Base-by-base conservation (phyloP, 2,329 filamentous ascomycete species). In the Fusarium xyrophilum region DNA sequence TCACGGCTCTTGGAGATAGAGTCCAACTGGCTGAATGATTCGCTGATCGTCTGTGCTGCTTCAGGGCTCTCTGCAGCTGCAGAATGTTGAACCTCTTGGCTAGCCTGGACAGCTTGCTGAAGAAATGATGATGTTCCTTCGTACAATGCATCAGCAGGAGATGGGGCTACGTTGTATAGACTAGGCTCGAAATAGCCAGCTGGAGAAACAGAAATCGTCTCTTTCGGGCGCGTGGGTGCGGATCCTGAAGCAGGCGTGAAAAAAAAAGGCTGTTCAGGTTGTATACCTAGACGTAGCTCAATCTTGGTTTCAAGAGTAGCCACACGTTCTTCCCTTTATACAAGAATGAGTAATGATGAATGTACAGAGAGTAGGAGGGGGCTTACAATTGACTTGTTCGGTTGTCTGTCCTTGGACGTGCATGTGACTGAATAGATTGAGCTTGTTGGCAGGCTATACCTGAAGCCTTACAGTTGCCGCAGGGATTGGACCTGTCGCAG, bases 61-160 rank as follows among this genome's bases (percentile, higher is more conserved):
- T 66, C 65, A 9, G 65, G 60, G 4, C 55, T 69, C 7, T 59
- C 46, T 10, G 62, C 56, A 15, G 27, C 62, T n/a, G 56, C 65
- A 14, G 65, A 56, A 14, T 43, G 46, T 40, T 68, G 61, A 23
- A 64, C 36, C n/a, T 68, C 67, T 44, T 70, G 36, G 23, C 57
- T 66, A 8, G 68, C 53, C 21, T 56, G 51, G 7, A 63, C 38
- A 13, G 65, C 68, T n/a, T 70, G 68, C 27, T 56, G 65, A 27
- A 63, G 60, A 25, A 70, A 70, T 0, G 68, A 70, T 5, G 68
- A 70, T 5, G 56, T 63, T n/a, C 68, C 68, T 23, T 70, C 65
- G 15, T 70, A 70, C 5, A 70, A 28, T 14, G 32, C 46, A 25
- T 30, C 58, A 0, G 44, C 35, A 2, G 51, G 54, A 14, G 64